These are phyloP conservation scores for Sphaerulina musiva DNA, from an alignment of 2,329 filamentous ascomycete genomes.

Conservation along the genomic window DNA sequence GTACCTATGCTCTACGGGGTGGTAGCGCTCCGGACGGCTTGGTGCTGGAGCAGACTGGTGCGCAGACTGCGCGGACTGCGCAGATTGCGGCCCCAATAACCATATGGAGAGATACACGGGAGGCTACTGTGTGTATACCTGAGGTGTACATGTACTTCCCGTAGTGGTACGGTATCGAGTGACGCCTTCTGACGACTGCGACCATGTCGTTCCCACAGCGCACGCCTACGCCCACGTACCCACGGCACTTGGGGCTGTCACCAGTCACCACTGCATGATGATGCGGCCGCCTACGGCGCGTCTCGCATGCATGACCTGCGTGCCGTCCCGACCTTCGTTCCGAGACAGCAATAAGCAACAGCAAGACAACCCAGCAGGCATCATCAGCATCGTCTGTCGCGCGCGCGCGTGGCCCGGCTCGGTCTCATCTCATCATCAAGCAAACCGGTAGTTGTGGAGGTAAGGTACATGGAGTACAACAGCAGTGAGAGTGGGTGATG, in stretches of 20 bases:
- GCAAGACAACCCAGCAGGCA: not conserved
- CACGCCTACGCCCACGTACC: not conserved
- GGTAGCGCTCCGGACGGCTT: not conserved
- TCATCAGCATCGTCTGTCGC: not conserved
- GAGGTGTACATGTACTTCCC: too few relatives aligned
- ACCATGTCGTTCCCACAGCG: not conserved
- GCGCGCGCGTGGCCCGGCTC: too few relatives aligned
- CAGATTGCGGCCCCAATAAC: too few relatives aligned
- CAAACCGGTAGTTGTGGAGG: too few relatives aligned
- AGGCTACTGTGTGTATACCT: too few relatives aligned
- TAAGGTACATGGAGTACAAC: too few relatives aligned
- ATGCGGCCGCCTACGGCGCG: not conserved
- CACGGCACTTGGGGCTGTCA: slow-evolving; percentile 1
- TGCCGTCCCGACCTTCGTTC: not conserved
- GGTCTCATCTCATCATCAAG: too few relatives aligned
- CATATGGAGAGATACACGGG: too few relatives aligned
- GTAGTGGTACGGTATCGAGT: not conserved
- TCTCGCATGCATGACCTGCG: not conserved
- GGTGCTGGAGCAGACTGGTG: not conserved
- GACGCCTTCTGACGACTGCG: slow-evolving; percentile 6
- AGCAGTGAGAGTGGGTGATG: too few relatives aligned
- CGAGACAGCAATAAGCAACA: not conserved
- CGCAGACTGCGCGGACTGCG: too few relatives aligned
- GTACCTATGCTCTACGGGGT: not conserved
- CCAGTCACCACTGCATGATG: not conserved